Evolutionary conservation across 2,329 filamentous ascomycete genomes (phyloP), one percentile per base, ranked within the genome.

Genomic region (Coniochaeta hoffmannii): DNA sequence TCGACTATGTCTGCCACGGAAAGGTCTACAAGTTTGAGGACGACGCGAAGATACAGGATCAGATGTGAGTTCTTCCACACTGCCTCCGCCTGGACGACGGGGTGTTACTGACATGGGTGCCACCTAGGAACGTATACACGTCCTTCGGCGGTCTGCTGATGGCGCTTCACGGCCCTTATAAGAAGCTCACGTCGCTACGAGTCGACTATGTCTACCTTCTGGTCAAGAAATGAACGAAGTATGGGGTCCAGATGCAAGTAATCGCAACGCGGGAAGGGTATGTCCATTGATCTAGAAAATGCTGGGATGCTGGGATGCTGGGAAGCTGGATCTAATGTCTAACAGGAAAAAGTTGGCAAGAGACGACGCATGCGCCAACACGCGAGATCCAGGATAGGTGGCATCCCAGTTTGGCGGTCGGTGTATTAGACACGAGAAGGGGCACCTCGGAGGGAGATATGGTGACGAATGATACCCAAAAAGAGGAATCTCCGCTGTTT

Each of bases 121-220:
- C 12, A 36, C 59, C 61, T 63, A 97, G 93, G 69, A 95, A 96
- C 70, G 90, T 91, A 28, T 99, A 93, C 73, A 81, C 95, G 63
- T 96, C 91, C 1, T 99, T 97, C 66, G 94, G 94, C 50, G 94
- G 94, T 8, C 76, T 99, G 61, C 74, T 99, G 65, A 86, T 97
- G 74, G 90, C 88, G 65, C 80, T 99, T 55, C 89, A 96, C 66
- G 94, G 95, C 6, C 94, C 94, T 2, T 94, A 96, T 72, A 95
- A 94, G 79, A 97, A 96, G 77, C 83, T 99, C 60, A 95, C 89
- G 32, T 88, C 91, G 28, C 75, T 99, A 67, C 85, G 91, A 65
- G 93, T 97, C 66, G 94, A 99, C 70, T 87, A 96, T 68, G 85
- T 95, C 60, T 99, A 99, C 70, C 81, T 99, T 58, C 80, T 97